Evolutionary conservation across 2,329 filamentous ascomycete species (phyloP), one percentile per base, ranked within the genome.

Genomic region (Didymella pomorum): DNA sequence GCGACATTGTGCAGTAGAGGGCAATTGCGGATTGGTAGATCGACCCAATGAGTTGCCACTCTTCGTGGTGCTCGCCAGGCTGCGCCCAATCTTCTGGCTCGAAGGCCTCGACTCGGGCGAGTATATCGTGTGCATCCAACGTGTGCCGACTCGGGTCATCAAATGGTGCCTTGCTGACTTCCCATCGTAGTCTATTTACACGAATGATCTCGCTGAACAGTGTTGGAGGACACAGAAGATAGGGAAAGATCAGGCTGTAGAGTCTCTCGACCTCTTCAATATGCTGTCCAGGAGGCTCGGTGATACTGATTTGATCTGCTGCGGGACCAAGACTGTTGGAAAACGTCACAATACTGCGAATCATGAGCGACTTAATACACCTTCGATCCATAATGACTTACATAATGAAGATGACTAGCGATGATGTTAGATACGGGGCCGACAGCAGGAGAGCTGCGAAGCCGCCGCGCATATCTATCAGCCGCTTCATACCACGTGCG

Each of bases 401-500:
- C 72, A 74, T 47, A 6, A 71, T 28, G 37, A 71, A 71, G 1
- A 74, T 52, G 3, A 71, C 62, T 5, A 75, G 29, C 3, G 65
- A 43, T 8, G 67, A 59, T 12, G 60, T 50, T 7, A 74, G 47
- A n/a, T 73, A 59, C 7, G 61, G 60, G 5, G 60, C 51, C 5
- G 58, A 41, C 9, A 59, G 59, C 50, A 64, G 59, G 16, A 73
- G 29, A 4, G 50, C 46, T 54, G 58, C 65, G 14, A 71, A 44
- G 0, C 72, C 72, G 16, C 72, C 72, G 12, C 71, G 69, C 23
- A 74, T 48, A n/a, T 69, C 63, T 26, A 75, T 60, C 16, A 75
- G 55, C 3, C 52, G 65, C 35, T 67, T 58, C 35, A 75, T 58
- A 1, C 68, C 71, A n/a, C 63, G 58, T 12, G 68, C 63, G 50